Evolutionary conservation across 1,139 yeast genomes (phyloP).

Genomic region (Magnusiomyces starmeri): DNA sequence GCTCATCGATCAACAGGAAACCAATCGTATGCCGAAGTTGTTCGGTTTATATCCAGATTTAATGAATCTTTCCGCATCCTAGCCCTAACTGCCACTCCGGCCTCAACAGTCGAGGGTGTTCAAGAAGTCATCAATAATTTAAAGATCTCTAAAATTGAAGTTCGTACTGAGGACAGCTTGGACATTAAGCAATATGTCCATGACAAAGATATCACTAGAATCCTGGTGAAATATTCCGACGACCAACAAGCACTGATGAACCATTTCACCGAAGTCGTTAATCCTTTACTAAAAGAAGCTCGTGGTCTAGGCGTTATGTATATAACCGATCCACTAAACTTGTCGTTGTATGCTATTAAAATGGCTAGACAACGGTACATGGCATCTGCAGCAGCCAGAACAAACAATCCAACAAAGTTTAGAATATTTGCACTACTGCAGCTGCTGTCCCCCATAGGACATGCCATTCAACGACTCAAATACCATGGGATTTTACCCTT

Average conservation of each 20-base stretch:
- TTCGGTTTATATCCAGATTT: conserved; percentile 54
- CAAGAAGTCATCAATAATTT: conserved; percentile 75
- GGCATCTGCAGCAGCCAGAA: conserved; percentile 21
- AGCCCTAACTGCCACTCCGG: conserved; percentile 95
- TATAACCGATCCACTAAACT: conserved; percentile 53
- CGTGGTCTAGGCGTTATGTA: conserved; percentile 56
- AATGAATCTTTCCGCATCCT: conserved; percentile 64
- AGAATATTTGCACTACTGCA: conserved; percentile 35
- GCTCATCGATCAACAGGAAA: conserved; percentile 92
- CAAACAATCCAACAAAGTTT: conserved; percentile 19
- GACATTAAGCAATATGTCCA: conserved; percentile 80
- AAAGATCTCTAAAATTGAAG: conserved; percentile 67
- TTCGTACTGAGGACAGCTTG: conserved; percentile 75
- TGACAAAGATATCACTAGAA: conserved; percentile 52
- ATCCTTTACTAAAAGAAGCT: conserved; percentile 53
- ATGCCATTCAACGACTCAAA: conserved; percentile 43
- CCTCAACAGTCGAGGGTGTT: conserved; percentile 78
- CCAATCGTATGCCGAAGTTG: conserved; percentile 81
- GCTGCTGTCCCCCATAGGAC: conserved; percentile 67
- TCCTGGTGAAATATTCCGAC: conserved; percentile 46
- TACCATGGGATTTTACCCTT: conserved; percentile 81
- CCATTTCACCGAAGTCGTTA: conserved; percentile 51
- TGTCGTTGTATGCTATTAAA: conserved; percentile 67
- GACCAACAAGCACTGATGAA: conserved; percentile 49
- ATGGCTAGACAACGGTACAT: conserved; percentile 51